Evolutionary conservation across 768 basidiomycete species (phyloP).

Genomic region (Agaricus sinodeliciosus): DNA sequence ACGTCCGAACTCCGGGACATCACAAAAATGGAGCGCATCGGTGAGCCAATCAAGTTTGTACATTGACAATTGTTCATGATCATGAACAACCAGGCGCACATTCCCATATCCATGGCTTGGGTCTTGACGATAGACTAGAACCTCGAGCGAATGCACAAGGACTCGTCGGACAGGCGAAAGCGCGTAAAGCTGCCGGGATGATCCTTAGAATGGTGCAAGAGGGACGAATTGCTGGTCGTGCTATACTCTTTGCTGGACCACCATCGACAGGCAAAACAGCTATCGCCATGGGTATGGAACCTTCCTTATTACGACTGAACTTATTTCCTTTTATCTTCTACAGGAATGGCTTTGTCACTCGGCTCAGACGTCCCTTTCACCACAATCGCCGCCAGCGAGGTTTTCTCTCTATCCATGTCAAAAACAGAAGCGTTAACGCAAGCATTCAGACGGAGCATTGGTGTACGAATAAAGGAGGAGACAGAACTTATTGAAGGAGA

Average conservation of each 20-base stretch:
- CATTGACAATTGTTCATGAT: conserved; percentile 1
- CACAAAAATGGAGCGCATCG: conserved; percentile 92
- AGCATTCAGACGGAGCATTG: conserved; percentile 92
- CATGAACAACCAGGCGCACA: conserved; percentile 57
- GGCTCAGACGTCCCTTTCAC: conserved; percentile 96
- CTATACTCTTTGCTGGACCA: conserved; percentile 96
- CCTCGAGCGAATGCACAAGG: conserved; percentile 87
- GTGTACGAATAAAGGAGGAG: conserved; percentile 96
- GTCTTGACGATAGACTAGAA: conserved; percentile 87
- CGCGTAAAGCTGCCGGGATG: conserved; percentile 95
- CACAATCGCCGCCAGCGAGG: conserved; percentile 96
- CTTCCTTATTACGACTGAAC: conserved; percentile 16
- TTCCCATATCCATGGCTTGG: conserved; percentile 93
- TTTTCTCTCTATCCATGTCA: conserved; percentile 96
- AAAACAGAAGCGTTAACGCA: conserved; percentile 98
- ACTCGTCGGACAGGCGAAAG: conserved; percentile 96
- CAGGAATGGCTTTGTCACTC: conserved; percentile 94
- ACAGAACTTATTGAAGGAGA: conserved; percentile 97
- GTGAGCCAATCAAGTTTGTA: conserved; percentile 26
- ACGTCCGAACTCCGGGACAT: conserved; percentile 79
- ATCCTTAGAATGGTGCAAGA: conserved; percentile 98
- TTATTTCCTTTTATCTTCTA: conserved; percentile 7
- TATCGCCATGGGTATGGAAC: conserved; percentile 80
- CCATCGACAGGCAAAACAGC: conserved; percentile 98
- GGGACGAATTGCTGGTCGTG: conserved; percentile 89